Conservation (phyloP, 495 filamentous ascomycete genomes). For the Neurospora discreta region DNA sequence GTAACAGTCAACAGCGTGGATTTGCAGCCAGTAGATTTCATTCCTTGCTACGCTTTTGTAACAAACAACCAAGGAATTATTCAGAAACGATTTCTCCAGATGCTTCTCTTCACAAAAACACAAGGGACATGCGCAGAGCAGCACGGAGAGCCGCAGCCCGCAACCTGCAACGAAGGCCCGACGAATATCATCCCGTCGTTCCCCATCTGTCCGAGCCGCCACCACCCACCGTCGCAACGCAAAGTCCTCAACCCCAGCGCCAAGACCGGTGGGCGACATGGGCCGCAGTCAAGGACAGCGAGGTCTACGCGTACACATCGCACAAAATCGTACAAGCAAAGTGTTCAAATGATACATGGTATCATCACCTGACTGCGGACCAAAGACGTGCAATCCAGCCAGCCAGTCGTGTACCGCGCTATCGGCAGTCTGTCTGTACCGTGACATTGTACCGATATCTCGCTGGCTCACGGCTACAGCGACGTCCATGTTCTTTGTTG, state of each 20-base stretch:
- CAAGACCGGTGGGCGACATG: background rate
- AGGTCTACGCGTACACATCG: background rate
- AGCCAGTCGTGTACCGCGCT: background rate
- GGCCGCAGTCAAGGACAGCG: background rate
- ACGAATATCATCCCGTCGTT: background rate
- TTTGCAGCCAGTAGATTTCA: background rate
- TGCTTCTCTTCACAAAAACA: background rate
- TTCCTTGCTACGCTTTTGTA: background rate
- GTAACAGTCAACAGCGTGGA: background rate
- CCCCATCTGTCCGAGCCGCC: background rate
- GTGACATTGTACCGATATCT: background rate
- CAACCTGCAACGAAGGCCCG: background rate
- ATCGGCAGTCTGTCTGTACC: background rate
- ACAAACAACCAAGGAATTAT: background rate
- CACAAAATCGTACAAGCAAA: background rate
- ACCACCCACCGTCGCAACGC: background rate
- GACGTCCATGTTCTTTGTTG: background rate
- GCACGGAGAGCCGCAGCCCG: background rate
- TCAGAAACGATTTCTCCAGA: background rate
- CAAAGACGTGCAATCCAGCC: background rate
- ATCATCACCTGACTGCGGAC: conserved; percentile 22
- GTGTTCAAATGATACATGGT: conserved; percentile 17
- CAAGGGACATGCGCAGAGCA: background rate
- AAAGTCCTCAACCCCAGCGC: background rate
- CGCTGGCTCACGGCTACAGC: background rate